Evolutionary conservation across 352 stramenopile species (phyloP), one percentile per base, ranked within the genome.

Genomic region (Phytophthora brassicae): DNA sequence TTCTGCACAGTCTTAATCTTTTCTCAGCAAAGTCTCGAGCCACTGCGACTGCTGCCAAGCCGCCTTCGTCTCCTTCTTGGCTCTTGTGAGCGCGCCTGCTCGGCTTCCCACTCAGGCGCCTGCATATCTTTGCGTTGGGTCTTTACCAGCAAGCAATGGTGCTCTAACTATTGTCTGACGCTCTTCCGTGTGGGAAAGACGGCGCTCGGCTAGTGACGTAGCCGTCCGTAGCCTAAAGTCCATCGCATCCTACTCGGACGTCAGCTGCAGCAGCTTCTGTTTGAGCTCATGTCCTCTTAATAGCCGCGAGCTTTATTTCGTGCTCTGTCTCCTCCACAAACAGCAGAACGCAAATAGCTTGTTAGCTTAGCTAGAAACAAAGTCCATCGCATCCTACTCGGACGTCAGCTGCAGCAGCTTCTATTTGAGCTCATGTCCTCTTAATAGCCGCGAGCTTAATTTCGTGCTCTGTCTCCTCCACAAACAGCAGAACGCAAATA

Each of bases 1-100:
- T 80, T 69, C 53, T 86, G 80, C 13, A 88, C 64, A 12, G 68
- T 68, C 43, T 80, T 82, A n/a, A 73, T 90, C 57, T 91, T 93
- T 26, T 89, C 84, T 61, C 0, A 90, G 50, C 46, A 90, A 79
- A 26, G 58, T 72, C 59, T 93, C 80, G 2, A 89, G 70, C 79
- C 82, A 91, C 58, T 88, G 73, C 2, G 74, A 69, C 52, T 93
- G 82, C 29, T 85, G 66, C 55, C 85, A 79, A 0, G 66, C 64
- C 33, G 56, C 69, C 24, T 79, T 71, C 14, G 83, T 60, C 52
- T 91, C 81, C 42, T 83, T 84, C 42, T 77, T 73, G 19, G 89
- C 56, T 9, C 84, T 74, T 19, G 64, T 50, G 3, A 87, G 46
- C 1, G 66, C 66, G 51, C 81, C 38, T 86, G 72, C 19, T 86